Base-by-base conservation (phyloP, 1,284 basidiomycete species). In the Mrakiaceae sp. region DNA sequence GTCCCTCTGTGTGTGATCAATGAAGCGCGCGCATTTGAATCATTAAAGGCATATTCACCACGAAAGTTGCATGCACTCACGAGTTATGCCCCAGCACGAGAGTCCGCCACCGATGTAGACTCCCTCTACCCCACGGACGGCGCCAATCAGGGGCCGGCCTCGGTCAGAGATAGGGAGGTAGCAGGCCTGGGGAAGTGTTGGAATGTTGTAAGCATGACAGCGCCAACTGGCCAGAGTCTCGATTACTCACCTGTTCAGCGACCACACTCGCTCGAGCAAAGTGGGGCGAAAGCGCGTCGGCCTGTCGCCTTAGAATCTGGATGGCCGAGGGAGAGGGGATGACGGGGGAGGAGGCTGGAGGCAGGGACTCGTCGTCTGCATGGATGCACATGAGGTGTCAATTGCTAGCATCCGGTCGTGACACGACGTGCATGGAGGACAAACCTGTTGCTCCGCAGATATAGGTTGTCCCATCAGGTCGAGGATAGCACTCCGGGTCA, bases 121-220 rank as follows among this genome's bases (percentile, higher is more conserved):
- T 5, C 80, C 79, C 44, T 76, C 70, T 1, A 75, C 70, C 9
- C 73, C 75, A 39, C 70, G 70, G 4, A 80, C 72, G 68, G 76
- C 75, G 11, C 80, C 81, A 43, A 82, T 73, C 49, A 82, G 72
- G 1, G 81, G 81, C 56, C 77, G 71, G 0, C 80, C 80, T 51
- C 78, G 70, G 62, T 76, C 75, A 4, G 80, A 78, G 54, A 82
- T 77, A 5, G 81, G 82, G 44, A 82, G 73, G 71, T 77, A 83
- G 72, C 82, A 83, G 0, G 80, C 79, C 69, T 82, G 81, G 64
- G 78, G 75, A 7, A 74, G 27, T 27, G 27, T 27, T 27, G 27
- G 27, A 27, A 27, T 27, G 27, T 27, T 27, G 27, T 27, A 27
- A 27, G 27, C 27, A 27, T 27, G 27, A 27, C 27, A 27, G 1